Conservation (phyloP, 345 rosid species). For the Turritis glabra region DNA sequence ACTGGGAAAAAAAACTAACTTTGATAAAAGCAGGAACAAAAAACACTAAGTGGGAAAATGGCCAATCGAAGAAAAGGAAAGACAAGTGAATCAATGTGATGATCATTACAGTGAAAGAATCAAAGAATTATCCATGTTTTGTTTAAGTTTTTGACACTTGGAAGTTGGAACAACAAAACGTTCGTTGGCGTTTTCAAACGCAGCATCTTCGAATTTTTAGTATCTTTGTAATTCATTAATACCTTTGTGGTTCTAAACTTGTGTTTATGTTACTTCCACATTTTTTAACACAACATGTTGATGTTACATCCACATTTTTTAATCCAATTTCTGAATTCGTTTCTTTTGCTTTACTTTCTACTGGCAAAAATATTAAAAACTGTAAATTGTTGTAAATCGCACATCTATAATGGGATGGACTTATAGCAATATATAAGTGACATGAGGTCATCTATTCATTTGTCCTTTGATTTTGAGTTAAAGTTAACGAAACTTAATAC, state of each 20-base stretch:
- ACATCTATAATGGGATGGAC: background rate
- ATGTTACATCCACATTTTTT: background rate
- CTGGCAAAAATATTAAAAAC: background rate
- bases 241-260: background rate
- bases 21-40: constrained; percentile 25
- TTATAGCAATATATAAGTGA: too few relatives aligned
- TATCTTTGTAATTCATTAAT: background rate
- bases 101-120: constrained; percentile 28
- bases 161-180: constrained; percentile 30
- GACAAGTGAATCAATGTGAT: constrained; percentile 1
- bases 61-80: background rate
- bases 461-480: too few relatives aligned
- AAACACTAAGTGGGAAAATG: background rate
- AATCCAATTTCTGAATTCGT: background rate
- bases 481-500: too few relatives aligned
- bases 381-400: too few relatives aligned
- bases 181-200: constrained; percentile 33
- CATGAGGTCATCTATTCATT: too few relatives aligned
- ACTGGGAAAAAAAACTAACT: constrained; percentile 18
- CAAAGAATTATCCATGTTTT: constrained; percentile 19
- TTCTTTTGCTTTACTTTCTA: background rate
- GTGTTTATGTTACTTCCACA: background rate
- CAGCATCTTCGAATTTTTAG: constrained; percentile 7
- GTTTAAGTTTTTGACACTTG: constrained; percentile 10
- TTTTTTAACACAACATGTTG: background rate